These are phyloP conservation scores for Haplosporangium gracile DNA, from an alignment of 192 early-diverging fungal species.

Conservation along the genomic window DNA sequence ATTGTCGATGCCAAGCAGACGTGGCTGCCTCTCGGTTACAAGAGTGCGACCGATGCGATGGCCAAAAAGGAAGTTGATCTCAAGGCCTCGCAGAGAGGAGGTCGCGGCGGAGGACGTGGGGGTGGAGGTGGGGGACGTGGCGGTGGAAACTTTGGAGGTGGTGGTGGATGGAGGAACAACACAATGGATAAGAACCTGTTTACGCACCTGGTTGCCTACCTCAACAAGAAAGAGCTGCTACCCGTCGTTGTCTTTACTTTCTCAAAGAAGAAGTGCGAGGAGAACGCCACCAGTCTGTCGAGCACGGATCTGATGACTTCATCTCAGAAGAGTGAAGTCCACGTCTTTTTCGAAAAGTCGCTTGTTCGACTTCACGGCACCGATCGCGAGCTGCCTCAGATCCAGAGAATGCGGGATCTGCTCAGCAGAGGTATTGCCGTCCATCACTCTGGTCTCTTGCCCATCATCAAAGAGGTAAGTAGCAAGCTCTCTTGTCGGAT, in stretches of 20 bases:
- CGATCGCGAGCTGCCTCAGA: conserved; percentile 91
- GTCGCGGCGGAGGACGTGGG: conserved; percentile 62
- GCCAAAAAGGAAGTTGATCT: conserved; percentile 72
- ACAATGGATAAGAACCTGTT: conserved; percentile 83
- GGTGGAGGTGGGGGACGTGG: conserved; percentile 58
- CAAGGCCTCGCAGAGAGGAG: conserved; percentile 50
- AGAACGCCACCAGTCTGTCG: conserved; percentile 82
- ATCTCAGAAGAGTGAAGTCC: conserved; percentile 85
- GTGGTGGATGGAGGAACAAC: conserved; percentile 62
- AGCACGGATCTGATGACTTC: conserved; percentile 86
- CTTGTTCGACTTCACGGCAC: conserved; percentile 85
- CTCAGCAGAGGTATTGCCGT: conserved; percentile 94
- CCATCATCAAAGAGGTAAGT: conserved; percentile 93
- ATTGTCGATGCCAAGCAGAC: conserved; percentile 87
- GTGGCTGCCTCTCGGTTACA: conserved; percentile 73
- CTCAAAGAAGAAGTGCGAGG: conserved; percentile 95
- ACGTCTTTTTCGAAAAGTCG: conserved; percentile 87
- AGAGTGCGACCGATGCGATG: conserved; percentile 80
- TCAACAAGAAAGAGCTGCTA: conserved; percentile 83
- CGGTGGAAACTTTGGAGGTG: conserved; percentile 51
- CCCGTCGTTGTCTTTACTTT: conserved; percentile 96
- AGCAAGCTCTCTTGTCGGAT: not conserved
- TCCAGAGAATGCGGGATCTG: conserved; percentile 85
- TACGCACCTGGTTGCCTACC: conserved; percentile 80
- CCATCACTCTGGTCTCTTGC: conserved; percentile 96